Evolutionary conservation across 129 eudicot species (phyloP).

Genomic region (Pittosporum tobira): DNA sequence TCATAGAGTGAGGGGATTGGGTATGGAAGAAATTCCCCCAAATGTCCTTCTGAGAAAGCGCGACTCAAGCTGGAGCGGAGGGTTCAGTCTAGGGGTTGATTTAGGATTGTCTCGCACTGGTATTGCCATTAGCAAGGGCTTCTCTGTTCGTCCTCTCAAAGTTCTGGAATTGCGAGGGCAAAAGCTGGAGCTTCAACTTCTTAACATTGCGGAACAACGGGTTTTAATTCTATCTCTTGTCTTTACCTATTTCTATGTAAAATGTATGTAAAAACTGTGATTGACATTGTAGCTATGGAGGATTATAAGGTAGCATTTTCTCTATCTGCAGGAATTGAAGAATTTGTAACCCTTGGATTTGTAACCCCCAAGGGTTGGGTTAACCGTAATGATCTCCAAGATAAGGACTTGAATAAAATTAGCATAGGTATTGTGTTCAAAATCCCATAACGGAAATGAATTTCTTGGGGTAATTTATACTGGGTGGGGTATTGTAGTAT

Average conservation of each 20-base stretch:
- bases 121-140: slow-evolving; percentile 84
- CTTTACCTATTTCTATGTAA: too few relatives aligned
- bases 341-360: too few relatives aligned
- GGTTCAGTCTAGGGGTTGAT: slow-evolving; percentile 90
- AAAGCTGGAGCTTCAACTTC: slow-evolving; percentile 72
- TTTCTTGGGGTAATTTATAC: too few relatives aligned
- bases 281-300: background rate
- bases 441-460: too few relatives aligned
- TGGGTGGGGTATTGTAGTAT: too few relatives aligned
- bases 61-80: slow-evolving; percentile 61
- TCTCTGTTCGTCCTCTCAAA: slow-evolving; percentile 71
- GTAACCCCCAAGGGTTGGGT: too few relatives aligned
- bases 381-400: too few relatives aligned
- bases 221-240: too few relatives aligned
- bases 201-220: slow-evolving; percentile 68
- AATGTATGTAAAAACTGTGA: background rate
- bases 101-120: slow-evolving; percentile 90
- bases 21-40: slow-evolving; percentile 59
- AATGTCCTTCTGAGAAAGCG: slow-evolving; percentile 64
- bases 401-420: too few relatives aligned
- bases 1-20: slow-evolving; percentile 13
- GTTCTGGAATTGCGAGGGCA: slow-evolving; percentile 77
- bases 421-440: too few relatives aligned
- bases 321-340: too few relatives aligned
- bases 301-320: background rate